Base-by-base conservation (phyloP, 192 early-diverging fungal species). In the Entomortierella chlamydospora region DNA sequence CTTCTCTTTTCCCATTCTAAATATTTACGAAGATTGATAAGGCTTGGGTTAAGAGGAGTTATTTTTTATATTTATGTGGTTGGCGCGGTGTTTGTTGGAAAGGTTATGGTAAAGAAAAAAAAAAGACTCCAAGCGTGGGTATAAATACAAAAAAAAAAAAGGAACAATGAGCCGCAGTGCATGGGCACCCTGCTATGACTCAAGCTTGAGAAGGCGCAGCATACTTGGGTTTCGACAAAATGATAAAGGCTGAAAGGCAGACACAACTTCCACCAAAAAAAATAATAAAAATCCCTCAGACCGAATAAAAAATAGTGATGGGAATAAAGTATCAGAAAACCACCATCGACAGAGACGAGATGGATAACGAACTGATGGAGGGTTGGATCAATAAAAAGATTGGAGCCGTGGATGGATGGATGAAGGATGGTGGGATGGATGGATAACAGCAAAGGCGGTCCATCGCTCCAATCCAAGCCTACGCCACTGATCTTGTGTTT, bases 1-100 rank as follows among this genome's bases (percentile, higher is more conserved):
- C 90, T 97, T 97, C 82, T 95, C 94, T 86, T 96, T 94, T 81
- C 79, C 79, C 79, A 81, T 81, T n/a, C n/a, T n/a, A n/a, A n/a
- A n/a, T n/a, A n/a, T n/a, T n/a, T n/a, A n/a, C n/a, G n/a, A n/a
- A n/a, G n/a, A n/a, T 28, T n/a, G 15, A 28, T 54, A 54, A 10
- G 7, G 15, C 2, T 1, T 29, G 9, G 13, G 20, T 34, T 29
- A 41, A 26, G 25, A 52, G 31, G 52, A n/a, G n/a, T n/a, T n/a
- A n/a, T n/a, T n/a, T n/a, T n/a, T n/a, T n/a, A n/a, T n/a, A n/a
- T n/a, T n/a, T n/a, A n/a, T n/a, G n/a, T n/a, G n/a, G n/a, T n/a
- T n/a, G n/a, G n/a, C n/a, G n/a, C n/a, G n/a, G n/a, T n/a, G n/a
- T n/a, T n/a, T 49, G 57, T 61, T 70, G 15, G 33, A 49, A 45